These are phyloP conservation scores for Tolypocladium nubicola DNA, from an alignment of 2,329 filamentous ascomycete genomes.

Conservation along the genomic window DNA sequence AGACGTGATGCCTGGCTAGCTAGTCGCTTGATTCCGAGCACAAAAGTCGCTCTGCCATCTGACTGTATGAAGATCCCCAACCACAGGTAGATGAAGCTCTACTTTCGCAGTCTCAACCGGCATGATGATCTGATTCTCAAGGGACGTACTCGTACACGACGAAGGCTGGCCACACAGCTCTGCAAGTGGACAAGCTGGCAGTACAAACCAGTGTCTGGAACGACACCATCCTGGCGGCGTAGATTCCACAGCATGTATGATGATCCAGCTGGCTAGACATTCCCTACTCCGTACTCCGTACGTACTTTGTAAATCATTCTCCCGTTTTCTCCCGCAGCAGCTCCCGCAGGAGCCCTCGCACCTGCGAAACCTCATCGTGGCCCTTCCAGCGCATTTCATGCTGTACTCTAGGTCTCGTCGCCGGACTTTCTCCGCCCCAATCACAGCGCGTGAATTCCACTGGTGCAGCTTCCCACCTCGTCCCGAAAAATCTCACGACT, in stretches of 20 bases:
- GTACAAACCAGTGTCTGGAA: neutral
- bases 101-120: neutral
- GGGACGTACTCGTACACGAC: neutral
- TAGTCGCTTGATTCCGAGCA: no score
- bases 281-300: neutral
- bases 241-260: neutral
- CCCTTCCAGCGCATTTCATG: neutral
- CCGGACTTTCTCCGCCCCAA: constrained; percentile 26
- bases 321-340: neutral
- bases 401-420: constrained; percentile 7
- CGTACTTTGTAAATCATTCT: neutral
- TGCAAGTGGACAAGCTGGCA: neutral
- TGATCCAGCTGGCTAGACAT: no score
- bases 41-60: neutral
- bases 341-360: neutral
- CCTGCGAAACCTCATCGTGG: neutral
- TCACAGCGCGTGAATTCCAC: constrained; percentile 18
- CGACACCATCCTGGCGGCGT: neutral
- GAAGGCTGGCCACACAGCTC: neutral
- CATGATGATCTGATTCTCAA: no score
- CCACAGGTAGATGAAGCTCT: neutral
- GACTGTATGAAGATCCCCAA: neutral
- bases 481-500: constrained; percentile 26
- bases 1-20: neutral
- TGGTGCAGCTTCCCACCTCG: constrained; percentile 6